Base-by-base conservation (phyloP, 495 filamentous ascomycete genomes). In the Neurospora sp. region DNA sequence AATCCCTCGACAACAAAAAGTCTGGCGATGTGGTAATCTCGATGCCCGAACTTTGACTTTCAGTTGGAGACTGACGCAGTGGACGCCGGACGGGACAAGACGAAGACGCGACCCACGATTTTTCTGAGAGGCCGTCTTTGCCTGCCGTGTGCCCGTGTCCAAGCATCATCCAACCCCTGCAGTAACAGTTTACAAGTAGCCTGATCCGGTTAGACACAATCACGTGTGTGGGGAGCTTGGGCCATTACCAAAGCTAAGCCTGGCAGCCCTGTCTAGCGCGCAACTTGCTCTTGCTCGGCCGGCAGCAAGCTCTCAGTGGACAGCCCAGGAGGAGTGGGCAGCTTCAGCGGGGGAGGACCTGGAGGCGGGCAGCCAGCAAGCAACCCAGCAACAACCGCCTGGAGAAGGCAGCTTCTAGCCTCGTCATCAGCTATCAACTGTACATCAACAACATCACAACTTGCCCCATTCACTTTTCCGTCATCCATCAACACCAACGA, bases 361-460 rank as follows among this genome's bases (percentile, higher is more conserved):
- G 22, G 38, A 37, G 70, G 22, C 70, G 42, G 39, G 70, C 22
- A 53, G 22, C 42, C 31, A 22, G 40, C 40, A 37, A 48, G 70
- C 40, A 44, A 41, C 53, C 53, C 10, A 66, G 53, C 14, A 71
- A 31, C 71, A 68, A 37, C 70, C 71, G 73, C 73, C 70, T 74
- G 42, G 71, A 70, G 73, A 81, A 81, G 80, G 80, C 81, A 81
- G 77, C 80, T 77, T 76, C 72, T 76, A 78, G 80, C 80, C 79
- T 82, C 80, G 80, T 82, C 81, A 82, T 81, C 81, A 79, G 78
- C 81, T 79, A 71, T 73, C 71, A 72, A 72, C 74, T 72, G 40
- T 39, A 71, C 70, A 71, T 70, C 72, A 40, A 69, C 72, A 40
- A 73, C 72, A 69, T n/a, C 73, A 66, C 44, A 44, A 44, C 12